phyloP scores from a whole-genome alignment of 2,329 filamentous ascomycete genomes.

The Ascochyta lentis region DNA sequence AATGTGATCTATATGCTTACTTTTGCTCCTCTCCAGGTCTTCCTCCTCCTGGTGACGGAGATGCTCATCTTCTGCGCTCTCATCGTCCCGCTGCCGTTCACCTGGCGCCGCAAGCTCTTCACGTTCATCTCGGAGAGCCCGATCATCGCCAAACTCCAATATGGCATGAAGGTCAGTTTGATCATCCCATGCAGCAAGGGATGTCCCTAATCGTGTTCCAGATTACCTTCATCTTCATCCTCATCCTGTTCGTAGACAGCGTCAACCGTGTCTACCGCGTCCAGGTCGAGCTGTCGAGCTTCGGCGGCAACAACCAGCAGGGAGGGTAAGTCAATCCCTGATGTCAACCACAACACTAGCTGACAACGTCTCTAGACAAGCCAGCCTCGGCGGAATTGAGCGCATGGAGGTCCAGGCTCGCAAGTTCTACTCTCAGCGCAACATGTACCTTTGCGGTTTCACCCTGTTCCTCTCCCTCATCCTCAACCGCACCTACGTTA shows the following conservation, averaged over 20 bases:
- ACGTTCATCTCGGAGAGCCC: conserved; percentile 94
- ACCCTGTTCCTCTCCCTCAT: conserved; percentile 98
- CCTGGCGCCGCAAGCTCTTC: conserved; percentile 83
- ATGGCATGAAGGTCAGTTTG: conserved; percentile 79
- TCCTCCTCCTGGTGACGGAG: conserved; percentile 81
- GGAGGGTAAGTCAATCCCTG: conserved; percentile 56
- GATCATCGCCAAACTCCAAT: conserved; percentile 88
- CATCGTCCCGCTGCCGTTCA: conserved; percentile 88
- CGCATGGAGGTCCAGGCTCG: conserved; percentile 98
- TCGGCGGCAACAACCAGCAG: conserved; percentile 66
- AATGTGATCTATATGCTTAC: conserved; percentile 38
- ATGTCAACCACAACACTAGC: conserved; percentile 5
- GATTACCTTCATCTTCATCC: conserved; percentile 98
- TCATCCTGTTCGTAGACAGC: conserved; percentile 97
- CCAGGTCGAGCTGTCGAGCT: conserved; percentile 81
- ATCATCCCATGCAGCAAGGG: not conserved
- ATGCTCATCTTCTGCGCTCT: conserved; percentile 82
- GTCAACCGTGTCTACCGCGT: conserved; percentile 97
- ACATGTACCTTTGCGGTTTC: conserved; percentile 99
- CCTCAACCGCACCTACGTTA: conserved; percentile 97
- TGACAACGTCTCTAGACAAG: conserved; percentile 56
- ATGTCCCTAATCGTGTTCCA: conserved; percentile 40
- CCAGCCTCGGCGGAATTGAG: conserved; percentile 82
- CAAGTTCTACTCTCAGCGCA: conserved; percentile 99
- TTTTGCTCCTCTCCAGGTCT: conserved; percentile 65